Base-by-base conservation (phyloP, 2,329 filamentous ascomycete species). In the Teratosphaeria epicoccoides region DNA sequence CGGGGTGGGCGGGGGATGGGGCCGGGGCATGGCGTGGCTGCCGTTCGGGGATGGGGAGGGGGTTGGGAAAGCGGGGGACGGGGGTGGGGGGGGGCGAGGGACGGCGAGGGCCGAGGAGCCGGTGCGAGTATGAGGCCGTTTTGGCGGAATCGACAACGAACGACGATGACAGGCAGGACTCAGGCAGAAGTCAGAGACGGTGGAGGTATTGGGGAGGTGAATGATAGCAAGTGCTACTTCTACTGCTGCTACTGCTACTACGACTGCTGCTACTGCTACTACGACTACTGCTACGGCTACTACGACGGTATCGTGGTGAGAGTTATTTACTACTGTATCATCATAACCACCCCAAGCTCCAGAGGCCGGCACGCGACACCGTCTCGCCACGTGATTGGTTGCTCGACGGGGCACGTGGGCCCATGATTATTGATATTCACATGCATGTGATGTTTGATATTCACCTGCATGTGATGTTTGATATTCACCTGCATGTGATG, bases 1-100 rank as follows among this genome's bases (percentile, higher is more conserved):
- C 40, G 88, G 88, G 47, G 88, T 94, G 43, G 84, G 87, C 44
- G 85, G 87, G 50, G 83, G 75, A 51, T 73, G 75, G 44, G 79
- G 75, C 53, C 78, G 81, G 66, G 84, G 80, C 85, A 89, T 89
- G 57, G 33, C n/a, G 33, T 20, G 17, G 33, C n/a, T 40, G 33
- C 33, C 33, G 33, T 40, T 22, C n/a, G 33, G 33, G 33, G 14
- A 17, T 17, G 10, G 33, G 33, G n/a, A 17, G n/a, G n/a, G 33
- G 33, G n/a, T 57, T 50, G 44, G 57, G 57, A 49, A 59, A 57
- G 51, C 57, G 53, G 54, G 57, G 60, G 50, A 61, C n/a, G n/a
- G n/a, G n/a, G n/a, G n/a, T n/a, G n/a, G 33, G 33, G 14, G 33
- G 20, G 10, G 33, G 33, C 33, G 33, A 14, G n/a, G 33, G 33